Conservation (phyloP, 2,329 filamentous ascomycete genomes). For the Penicillium vulpinum region DNA sequence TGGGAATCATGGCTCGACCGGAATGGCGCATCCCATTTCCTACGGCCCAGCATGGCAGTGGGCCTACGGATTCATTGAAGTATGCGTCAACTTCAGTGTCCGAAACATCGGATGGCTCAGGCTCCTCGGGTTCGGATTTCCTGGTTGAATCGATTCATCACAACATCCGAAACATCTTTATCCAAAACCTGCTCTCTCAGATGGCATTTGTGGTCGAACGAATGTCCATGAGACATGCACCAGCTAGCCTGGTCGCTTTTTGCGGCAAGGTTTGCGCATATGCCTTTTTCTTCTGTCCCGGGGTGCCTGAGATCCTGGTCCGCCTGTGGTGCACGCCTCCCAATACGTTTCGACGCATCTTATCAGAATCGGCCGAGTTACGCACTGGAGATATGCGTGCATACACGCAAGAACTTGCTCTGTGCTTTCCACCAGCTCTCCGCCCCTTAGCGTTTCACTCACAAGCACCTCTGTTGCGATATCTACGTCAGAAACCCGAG, state of each 20-base stretch:
- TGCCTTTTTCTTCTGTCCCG: slow-evolving; percentile 89
- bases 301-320: slow-evolving; percentile 78
- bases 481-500: slow-evolving; percentile 65
- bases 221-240: slow-evolving; percentile 75
- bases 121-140: slow-evolving; percentile 61
- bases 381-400: slow-evolving; percentile 52
- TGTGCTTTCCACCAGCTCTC: slow-evolving; percentile 68
- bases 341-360: slow-evolving; percentile 68
- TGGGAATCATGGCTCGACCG: slow-evolving; percentile 80
- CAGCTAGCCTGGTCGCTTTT: slow-evolving; percentile 74
- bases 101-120: slow-evolving; percentile 61
- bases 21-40: slow-evolving; percentile 78
- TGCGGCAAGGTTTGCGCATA: slow-evolving; percentile 89
- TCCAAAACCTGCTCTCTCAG: slow-evolving; percentile 76
- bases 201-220: slow-evolving; percentile 86
- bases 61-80: slow-evolving; percentile 33
- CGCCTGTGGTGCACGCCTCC: slow-evolving; percentile 75
- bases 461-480: slow-evolving; percentile 59
- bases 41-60: slow-evolving; percentile 54
- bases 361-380: slow-evolving; percentile 67
- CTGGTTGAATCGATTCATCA: slow-evolving; percentile 76
- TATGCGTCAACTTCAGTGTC: slow-evolving; percentile 48
- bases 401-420: slow-evolving; percentile 63
- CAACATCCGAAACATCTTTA: slow-evolving; percentile 84
- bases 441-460: slow-evolving; percentile 63